Percentiles rank a stretch among this genome's conserved stretches.
phyloP scores from a whole-genome alignment of 1,139 yeast species.

The Insectozyma bohioensis region DNA sequence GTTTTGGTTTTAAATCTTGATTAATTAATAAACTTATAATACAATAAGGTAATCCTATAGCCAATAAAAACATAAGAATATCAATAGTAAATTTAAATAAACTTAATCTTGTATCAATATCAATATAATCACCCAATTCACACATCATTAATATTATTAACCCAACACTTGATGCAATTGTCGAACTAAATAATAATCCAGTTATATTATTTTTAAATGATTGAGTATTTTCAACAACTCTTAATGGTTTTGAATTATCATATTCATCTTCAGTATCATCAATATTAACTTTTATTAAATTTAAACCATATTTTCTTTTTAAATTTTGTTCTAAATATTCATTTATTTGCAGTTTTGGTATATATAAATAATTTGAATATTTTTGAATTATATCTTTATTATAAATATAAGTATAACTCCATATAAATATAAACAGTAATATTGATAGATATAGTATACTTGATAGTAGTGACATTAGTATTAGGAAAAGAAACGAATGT shows the following conservation, averaged over 20 bases:
- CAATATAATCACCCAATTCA: conserved; percentile 31
- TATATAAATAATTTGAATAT: conserved; percentile 19
- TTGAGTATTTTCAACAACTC: not conserved
- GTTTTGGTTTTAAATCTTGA: conserved; percentile 26
- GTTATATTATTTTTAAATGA: conserved; percentile 16
- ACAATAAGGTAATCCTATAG: conserved; percentile 35
- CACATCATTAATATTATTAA: conserved; percentile 38
- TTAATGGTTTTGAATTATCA: conserved; percentile 8
- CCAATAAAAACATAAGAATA: conserved; percentile 30
- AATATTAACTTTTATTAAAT: conserved; percentile 20
- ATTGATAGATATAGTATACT: conserved; percentile 8
- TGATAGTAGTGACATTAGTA: conserved; percentile 11
- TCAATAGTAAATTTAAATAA: conserved; percentile 35
- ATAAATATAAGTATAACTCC: conserved; percentile 25
- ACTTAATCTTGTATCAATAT: conserved; percentile 22
- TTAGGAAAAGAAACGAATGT: too few relatives aligned
- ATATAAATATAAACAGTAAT: conserved; percentile 13
- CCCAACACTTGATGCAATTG: conserved; percentile 32
- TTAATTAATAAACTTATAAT: conserved; percentile 30
- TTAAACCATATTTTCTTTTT: conserved; percentile 16
- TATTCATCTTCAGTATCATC: conserved; percentile 18
- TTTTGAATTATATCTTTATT: conserved; percentile 26
- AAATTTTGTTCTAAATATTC: conserved; percentile 16
- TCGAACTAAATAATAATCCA: conserved; percentile 29
- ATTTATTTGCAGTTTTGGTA: conserved; percentile 25